Conservation (phyloP, 352 stramenopile genomes). For the Globisporangium irregulare region DNA sequence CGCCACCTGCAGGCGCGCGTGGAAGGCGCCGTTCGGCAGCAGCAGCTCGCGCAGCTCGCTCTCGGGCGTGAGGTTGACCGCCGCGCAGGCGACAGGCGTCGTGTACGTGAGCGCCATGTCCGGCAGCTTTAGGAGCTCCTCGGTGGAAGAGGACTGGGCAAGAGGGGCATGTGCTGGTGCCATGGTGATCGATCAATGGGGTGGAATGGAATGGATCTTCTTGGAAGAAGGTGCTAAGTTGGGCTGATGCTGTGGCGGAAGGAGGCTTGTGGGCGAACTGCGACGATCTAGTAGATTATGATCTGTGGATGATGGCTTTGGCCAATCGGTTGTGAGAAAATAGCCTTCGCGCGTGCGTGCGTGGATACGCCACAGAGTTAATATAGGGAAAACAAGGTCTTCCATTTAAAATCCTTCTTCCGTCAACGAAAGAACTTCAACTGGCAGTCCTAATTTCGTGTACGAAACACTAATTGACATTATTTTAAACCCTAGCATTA, state of each 20-base stretch:
- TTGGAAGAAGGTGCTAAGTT: no score
- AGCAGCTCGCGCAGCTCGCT: constrained; percentile 16
- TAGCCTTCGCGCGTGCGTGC: not conserved
- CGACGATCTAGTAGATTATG: not conserved
- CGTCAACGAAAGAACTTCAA: constrained; percentile 11
- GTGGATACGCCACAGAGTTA: not conserved
- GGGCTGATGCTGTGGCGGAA: not conserved
- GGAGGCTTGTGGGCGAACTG: not conserved
- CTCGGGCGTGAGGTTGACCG: constrained; percentile 7
- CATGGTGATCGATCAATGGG: not conserved
- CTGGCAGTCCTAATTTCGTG: not conserved
- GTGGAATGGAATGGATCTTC: not conserved
- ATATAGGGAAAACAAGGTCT: no score
- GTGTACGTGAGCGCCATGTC: constrained; percentile 27
- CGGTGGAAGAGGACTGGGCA: not conserved
- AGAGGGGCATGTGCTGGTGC: not conserved
- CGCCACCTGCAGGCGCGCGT: constrained; percentile 15
- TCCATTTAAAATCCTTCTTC: constrained; percentile 6
- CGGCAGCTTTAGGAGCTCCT: not conserved
- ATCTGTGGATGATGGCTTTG: no score
- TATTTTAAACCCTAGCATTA: not conserved
- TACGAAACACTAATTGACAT: not conserved
- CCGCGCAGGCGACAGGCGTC: constrained; percentile 19
- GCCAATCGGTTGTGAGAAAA: no score
- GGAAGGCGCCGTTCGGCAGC: constrained; percentile 12